Evolutionary conservation across 371 early-diverging fungal genomes (phyloP), one percentile per base, ranked within the genome.

Genomic region (Mortierella sp.): DNA sequence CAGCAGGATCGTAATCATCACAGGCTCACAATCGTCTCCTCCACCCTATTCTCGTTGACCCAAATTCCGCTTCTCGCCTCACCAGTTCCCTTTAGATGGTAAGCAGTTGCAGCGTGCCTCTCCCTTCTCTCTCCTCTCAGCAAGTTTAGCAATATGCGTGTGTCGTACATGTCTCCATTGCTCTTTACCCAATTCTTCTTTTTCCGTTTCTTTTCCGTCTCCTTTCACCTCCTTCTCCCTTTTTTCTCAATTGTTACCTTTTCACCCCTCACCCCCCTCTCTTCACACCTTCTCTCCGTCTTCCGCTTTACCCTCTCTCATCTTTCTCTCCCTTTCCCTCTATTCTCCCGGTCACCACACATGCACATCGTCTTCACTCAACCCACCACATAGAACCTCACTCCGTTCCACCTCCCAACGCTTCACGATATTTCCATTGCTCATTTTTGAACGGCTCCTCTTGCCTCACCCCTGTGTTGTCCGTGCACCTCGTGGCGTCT

Each of bases 21-120:
- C 29, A 53, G 24, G 24, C 13, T 53, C 29, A 53, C 24, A 24
- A 39, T 47, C 50, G 9, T 34, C 31, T 31, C 37, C 9, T 55
- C 48, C 24, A 24, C 69, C 74, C 74, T 68, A 64, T 69, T 64
- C 70, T 69, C 70, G 68, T 75, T 75, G 63, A n/a, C 64, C 48
- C 50, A 75, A 64, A 74, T 75, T 75, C 75, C 64, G 64, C 68
- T 68, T n/a, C 40, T 70, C 48, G n/a, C 65, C 76, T 52, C 24
- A 22, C 22, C 34, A 29, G 26, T 50, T 67, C 50, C 44, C 45
- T 67, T 67, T n/a, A 37, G 31, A 37, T 47, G 37, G 22, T 68
- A 52, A 52, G 40, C 53, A 68, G 53, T 68, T 52, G 52, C 43
- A 52, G 55, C 53, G 40, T 24, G 43, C 66, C 47, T 66, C 47